A percentile compares a stretch with the other conserved stretches of the same genome.
phyloP scores from a whole-genome alignment of 169 alveolate species.

The Besnoitia besnoiti region DNA sequence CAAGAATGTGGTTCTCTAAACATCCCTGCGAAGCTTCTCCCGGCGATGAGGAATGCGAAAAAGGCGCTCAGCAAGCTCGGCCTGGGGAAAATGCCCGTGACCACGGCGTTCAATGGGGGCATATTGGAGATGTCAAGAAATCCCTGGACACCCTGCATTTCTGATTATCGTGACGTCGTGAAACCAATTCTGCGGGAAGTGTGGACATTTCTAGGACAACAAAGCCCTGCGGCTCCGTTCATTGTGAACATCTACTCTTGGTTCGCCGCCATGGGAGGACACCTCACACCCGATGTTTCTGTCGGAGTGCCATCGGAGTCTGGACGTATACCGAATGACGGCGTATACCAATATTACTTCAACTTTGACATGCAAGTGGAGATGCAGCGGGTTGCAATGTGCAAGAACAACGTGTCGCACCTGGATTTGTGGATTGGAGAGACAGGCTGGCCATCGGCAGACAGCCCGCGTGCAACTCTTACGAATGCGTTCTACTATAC shows the following conservation, averaged over 20 bases:
- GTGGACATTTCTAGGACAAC: conserved; percentile 33
- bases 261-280: conserved; percentile 57
- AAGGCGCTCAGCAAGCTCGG: neutral
- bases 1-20: conserved; percentile 50
- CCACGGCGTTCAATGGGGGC: conserved; percentile 61
- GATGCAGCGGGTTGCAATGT: conserved; percentile 59
- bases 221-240: conserved; percentile 57
- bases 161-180: conserved; percentile 26
- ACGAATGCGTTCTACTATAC: conserved; percentile 29
- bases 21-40: conserved; percentile 52
- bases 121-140: conserved; percentile 44
- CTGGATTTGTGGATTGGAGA: conserved; percentile 62
- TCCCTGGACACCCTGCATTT: conserved; percentile 62
- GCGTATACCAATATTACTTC: conserved; percentile 43
- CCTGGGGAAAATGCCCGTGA: conserved; percentile 16
- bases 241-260: conserved; percentile 56
- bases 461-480: conserved; percentile 30
- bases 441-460: conserved; percentile 60
- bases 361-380: conserved; percentile 62
- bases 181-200: conserved; percentile 29
- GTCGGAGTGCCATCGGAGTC: conserved; percentile 33
- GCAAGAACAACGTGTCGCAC: conserved; percentile 35
- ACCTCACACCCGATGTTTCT: conserved; percentile 35
- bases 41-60: conserved; percentile 47
- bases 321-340: conserved; percentile 24